Evolutionary conservation across 73 alveolate species (phyloP), one percentile per base, ranked within the genome.

Genomic region (Stentor coeruleus): DNA sequence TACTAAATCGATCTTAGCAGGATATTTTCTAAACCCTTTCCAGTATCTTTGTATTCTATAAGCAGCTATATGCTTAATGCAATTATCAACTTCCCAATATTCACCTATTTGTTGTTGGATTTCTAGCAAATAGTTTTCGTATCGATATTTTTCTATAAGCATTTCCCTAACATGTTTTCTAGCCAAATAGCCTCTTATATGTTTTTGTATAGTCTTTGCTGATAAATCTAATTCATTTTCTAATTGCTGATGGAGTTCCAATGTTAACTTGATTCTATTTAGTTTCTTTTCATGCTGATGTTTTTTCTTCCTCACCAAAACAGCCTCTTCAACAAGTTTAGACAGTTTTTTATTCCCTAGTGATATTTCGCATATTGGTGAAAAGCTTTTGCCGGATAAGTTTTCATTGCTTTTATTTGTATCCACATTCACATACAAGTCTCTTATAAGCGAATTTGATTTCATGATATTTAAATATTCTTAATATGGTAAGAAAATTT

Each of bases 1-100:
- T 6, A 49, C 66, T 6, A 49, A 20, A 20, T 49, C 66, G 6
- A 49, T 49, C 66, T 49, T 49, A 49, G 66, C 28, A 49, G 66
- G 66, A 20, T 49, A 49, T 20, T 49, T 49, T 49, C 66, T 6
- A 49, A 49, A 49, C 28, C 66, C 66, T 49, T 49, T 49, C 66
- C 66, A 49, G 20, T 11, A 49, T 20, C 66, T 49, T 20, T 49
- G 66, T 11, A 49, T 49, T 49, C 66, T 6, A 49, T 11, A 49
- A 49, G 66, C 66, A 49, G 66, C 66, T 6, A 49, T 49, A 49
- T 49, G 66, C 66, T 49, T 49, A 49, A 49, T 20, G 20, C 66
- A 49, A 49, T 11, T 11, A 20, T 49, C 66, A 6, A 11, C 28
- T 20, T 11, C 20, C 66, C 66, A 49, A 49, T 11, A 11, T 49